Evolutionary conservation across 768 basidiomycete species (phyloP), one percentile per base, ranked within the genome.

Genomic region (Suillus tomentosus): DNA sequence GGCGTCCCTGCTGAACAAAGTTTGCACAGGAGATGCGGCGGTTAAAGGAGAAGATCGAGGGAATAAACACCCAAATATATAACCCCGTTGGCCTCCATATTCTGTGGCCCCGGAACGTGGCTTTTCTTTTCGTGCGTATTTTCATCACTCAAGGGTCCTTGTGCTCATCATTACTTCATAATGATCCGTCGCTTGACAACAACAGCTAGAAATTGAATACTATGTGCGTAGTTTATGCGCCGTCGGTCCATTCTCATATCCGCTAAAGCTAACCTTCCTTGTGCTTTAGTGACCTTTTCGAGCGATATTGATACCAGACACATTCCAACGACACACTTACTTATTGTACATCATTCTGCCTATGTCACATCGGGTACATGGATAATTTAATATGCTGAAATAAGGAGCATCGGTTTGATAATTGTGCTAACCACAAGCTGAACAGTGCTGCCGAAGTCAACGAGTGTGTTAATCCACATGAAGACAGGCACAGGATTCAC

Each of bases 161-260:
- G 40, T 27, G 40, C 40, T 58, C 40, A 58, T 42, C 22, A 39
- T 22, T 64, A 43, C 59, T 62, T 36, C 55, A 9, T 14, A 34
- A 54, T 19, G 19, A 11, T 36, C 14, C 36, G 15, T 62, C 65
- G 47, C 70, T 24, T 2, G 17, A 60, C 45, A 8, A 11, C 37
- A 54, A 54, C 70, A 98, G 96, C 83, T 98, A 70, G 96, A 98
- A 80, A 92, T 98, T 64, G 96, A 98, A 71, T 95, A 95, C 79
- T 95, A 95, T 77, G 91, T 92, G 62, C 79, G 91, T 84, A 3
- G 24, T 42, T 58, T 42, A 13, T 42, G 37, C 36, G 55, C 54
- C 36, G 36, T 24, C 14, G 50, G 66, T n/a, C 47, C 13, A 37
- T 15, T 19, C 27, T 34, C 19, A 66, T 71, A 45, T 39, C 19